Percentiles rank a stretch among this genome's conserved stretches.
Evolutionary conservation across 495 filamentous ascomycete genomes (phyloP).

Genomic region (Tuber umbilicatum): DNA sequence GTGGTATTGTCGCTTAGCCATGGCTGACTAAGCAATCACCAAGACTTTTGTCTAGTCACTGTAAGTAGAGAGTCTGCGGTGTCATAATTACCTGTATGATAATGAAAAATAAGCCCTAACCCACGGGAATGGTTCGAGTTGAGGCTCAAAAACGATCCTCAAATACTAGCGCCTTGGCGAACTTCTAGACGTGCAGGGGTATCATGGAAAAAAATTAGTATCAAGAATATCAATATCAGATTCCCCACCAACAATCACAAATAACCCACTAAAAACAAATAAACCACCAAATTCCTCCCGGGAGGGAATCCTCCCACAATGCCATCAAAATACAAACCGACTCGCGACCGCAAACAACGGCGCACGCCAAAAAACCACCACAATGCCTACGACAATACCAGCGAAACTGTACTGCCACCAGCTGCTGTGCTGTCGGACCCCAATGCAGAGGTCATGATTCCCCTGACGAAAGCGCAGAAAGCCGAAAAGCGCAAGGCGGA

Average conservation of each 20-base stretch:
- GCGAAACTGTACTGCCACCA: not conserved
- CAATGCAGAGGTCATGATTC: conserved; percentile 27
- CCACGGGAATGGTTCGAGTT: not conserved
- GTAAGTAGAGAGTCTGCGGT: too few relatives aligned
- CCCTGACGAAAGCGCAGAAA: conserved; percentile 54
- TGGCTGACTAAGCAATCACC: too few relatives aligned
- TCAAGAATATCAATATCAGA: not conserved
- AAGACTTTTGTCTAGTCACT: too few relatives aligned
- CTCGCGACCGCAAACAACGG: conserved; percentile 41
- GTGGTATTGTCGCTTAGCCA: too few relatives aligned
- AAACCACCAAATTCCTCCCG: not conserved
- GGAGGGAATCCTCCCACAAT: conserved; percentile 17
- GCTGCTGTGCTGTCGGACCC: conserved; percentile 9
- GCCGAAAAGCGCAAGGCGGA: conserved; percentile 54
- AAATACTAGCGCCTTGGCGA: not conserved
- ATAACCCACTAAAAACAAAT: not conserved
- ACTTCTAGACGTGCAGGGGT: not conserved
- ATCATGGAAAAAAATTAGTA: not conserved
- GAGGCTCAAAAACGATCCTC: not conserved
- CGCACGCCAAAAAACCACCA: conserved; percentile 7
- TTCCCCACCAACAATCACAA: not conserved
- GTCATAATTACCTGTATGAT: too few relatives aligned
- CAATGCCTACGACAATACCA: not conserved
- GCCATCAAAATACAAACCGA: conserved; percentile 39
- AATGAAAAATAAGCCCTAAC: not conserved